phyloP scores from a whole-genome alignment of 352 stramenopile species.

The Phytopythium oedochilum region DNA sequence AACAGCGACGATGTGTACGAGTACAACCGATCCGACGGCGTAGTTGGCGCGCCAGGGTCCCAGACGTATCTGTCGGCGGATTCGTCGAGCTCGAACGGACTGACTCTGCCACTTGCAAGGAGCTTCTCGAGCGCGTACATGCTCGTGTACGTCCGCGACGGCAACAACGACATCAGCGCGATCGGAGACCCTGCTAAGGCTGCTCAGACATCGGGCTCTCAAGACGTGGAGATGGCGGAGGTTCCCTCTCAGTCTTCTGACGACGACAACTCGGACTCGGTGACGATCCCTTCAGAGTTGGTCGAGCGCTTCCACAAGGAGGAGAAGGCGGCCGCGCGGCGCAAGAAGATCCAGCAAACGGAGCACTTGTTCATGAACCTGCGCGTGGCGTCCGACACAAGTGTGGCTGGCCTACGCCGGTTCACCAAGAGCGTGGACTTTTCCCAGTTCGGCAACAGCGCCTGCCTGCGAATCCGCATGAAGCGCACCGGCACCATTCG shows the following conservation, averaged over 20 bases:
- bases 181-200: conserved; percentile 19
- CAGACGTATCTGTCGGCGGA: conserved; percentile 4
- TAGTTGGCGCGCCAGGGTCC: not conserved
- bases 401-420: conserved; percentile 54
- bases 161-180: conserved; percentile 58
- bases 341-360: conserved; percentile 78
- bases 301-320: conserved; percentile 74
- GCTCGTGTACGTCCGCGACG: conserved; percentile 84
- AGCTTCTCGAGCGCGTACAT: conserved; percentile 88
- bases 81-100: conserved; percentile 20
- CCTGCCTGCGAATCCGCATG: conserved; percentile 58
- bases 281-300: conserved; percentile 47
- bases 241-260: not conserved
- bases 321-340: conserved; percentile 53
- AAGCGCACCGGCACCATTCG: conserved; percentile 49
- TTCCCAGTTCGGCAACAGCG: conserved; percentile 61
- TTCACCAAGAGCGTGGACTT: conserved; percentile 82
- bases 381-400: conserved; percentile 72
- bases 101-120: conserved; percentile 48
- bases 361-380: conserved; percentile 83
- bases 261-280: conserved; percentile 16
- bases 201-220: conserved; percentile 5
- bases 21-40: conserved; percentile 26
- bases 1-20: conserved; percentile 34
- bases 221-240: conserved; percentile 14